Conservation (phyloP, 345 rosid genomes). For the Hibiscus trionum region DNA sequence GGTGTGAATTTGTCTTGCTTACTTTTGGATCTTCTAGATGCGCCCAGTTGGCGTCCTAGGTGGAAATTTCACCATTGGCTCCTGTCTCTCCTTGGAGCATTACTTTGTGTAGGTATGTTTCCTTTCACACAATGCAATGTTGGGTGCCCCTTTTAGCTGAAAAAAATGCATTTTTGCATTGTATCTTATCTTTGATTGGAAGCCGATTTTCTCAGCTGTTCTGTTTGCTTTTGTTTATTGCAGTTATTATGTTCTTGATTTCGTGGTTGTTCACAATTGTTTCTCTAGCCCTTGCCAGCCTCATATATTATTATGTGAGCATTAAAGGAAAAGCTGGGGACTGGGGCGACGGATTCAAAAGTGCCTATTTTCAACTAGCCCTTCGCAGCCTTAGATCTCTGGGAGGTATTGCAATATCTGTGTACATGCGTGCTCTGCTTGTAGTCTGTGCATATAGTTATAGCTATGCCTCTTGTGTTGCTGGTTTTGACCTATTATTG, state of each 20-base stretch:
- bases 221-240: conserved; percentile 28
- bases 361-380: conserved; percentile 98
- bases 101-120: conserved; percentile 13
- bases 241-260: conserved; percentile 99
- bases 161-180: background rate
- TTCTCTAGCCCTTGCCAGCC: conserved; percentile 94
- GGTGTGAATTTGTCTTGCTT: conserved; percentile 99
- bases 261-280: conserved; percentile 94
- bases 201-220: conserved; percentile 12
- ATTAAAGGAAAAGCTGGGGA: conserved; percentile 98
- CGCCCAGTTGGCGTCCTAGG: conserved; percentile 99
- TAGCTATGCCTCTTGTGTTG: background rate
- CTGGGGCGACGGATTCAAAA: conserved; percentile 99
- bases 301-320: conserved; percentile 94
- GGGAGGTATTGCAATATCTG: conserved; percentile 43
- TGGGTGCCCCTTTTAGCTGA: background rate
- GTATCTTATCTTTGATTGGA: background rate
- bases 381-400: conserved; percentile 99
- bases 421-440: background rate
- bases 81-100: conserved; percentile 89
- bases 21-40: conserved; percentile 98
- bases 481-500: background rate
- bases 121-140: background rate
- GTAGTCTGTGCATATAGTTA: no score
- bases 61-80: conserved; percentile 99